Base-by-base conservation (phyloP, 2,329 filamentous ascomycete genomes). In the Myriosclerotinia curreyana region DNA sequence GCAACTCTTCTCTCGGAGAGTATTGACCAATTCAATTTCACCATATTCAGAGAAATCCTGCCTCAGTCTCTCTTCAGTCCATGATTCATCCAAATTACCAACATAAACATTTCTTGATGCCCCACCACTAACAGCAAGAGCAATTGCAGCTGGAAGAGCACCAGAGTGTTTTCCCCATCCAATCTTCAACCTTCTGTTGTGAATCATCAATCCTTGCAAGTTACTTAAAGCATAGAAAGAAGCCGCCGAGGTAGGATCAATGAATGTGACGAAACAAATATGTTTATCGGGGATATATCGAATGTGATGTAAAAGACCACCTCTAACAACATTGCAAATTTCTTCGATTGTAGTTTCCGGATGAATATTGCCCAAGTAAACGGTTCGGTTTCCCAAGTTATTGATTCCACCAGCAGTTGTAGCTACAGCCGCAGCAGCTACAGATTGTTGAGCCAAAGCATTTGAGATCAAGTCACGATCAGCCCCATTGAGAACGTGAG, bases 261-360 rank as follows among this genome's bases (percentile, higher is more conserved):
- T 98, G 79, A 99, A 99, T 1, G 95, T 99, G 64, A 99, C 95
- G 75, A 99, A 99, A 82, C 95, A 99, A 71, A 99, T 99, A 79
- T 99, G 95, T 85, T 99, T 99, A 81, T 99, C 95, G 8, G 95
- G 95, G 72, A 99, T 99, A 79, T 98, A 99, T 71, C 95, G 92
- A 77, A 99, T 96, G 77, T 99, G 95, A 77, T 99, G 95, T 72
- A 99, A 83, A 69, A 99, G 84, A 72, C 95, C 95, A 65, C 95
- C 95, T 69, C 95, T 87, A 60, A 99, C 95, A 64, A 99, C 95
- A 74, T 99, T 99, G 84, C 95, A 99, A 76, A 99, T 99, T 80
- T 99, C 95, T 80, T 99, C 95, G 71, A 98, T 96, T 2, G 94
- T 98, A 1, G 95, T 99, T 80, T 99, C 95, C 0, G 95, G 95